phyloP scores from a whole-genome alignment of 495 filamentous ascomycete species.

The Neurospora sp. region DNA sequence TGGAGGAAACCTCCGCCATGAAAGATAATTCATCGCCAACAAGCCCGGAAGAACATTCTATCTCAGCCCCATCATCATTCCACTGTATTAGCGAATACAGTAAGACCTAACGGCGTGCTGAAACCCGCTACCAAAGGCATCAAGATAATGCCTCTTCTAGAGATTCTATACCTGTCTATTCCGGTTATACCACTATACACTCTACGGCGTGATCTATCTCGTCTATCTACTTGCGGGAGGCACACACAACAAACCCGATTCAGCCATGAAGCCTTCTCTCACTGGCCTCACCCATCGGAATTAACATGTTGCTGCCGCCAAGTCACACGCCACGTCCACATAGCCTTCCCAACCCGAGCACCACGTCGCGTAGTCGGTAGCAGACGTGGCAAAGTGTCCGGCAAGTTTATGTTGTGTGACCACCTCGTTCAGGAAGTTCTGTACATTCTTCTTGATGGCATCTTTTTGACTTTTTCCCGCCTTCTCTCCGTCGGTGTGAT shows the following conservation, averaged over 20 bases:
- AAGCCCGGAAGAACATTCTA: neutral
- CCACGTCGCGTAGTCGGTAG: slow-evolving; percentile 10
- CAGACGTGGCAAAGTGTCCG: slow-evolving; percentile 17
- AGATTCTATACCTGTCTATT: neutral
- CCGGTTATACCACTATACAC: neutral
- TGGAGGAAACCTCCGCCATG: neutral
- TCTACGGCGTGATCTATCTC: neutral
- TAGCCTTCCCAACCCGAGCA: slow-evolving; percentile 12
- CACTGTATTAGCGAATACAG: neutral
- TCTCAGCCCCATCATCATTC: neutral
- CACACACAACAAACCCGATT: neutral
- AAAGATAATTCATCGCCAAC: neutral
- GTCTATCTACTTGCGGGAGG: neutral
- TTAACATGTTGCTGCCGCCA: neutral
- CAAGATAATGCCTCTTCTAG: neutral
- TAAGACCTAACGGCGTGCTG: neutral
- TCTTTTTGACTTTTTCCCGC: neutral
- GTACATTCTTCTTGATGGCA: neutral
- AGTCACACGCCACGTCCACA: neutral
- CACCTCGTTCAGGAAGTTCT: slow-evolving; percentile 6
- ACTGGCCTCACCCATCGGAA: neutral
- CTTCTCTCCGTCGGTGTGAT: neutral
- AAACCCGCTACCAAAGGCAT: neutral
- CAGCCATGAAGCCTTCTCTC: neutral
- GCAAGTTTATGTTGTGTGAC: slow-evolving; percentile 7